Evolutionary conservation across 2,329 filamentous ascomycete species (phyloP).

Genomic region (Exophiala alcalophila): DNA sequence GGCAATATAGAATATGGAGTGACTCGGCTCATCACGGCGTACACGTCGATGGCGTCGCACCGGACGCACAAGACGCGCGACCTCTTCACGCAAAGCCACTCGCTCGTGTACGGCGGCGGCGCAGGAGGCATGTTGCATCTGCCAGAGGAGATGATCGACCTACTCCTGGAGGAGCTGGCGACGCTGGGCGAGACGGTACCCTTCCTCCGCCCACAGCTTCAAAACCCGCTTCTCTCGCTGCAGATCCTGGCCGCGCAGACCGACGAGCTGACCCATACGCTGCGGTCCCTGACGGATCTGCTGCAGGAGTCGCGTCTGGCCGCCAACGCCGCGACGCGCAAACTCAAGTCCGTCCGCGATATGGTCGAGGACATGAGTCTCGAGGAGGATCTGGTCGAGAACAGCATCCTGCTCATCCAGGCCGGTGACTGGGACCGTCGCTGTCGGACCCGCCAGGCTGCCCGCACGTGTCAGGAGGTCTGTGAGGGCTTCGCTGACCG

Average conservation of each 20-base stretch:
- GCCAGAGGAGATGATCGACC: conserved; percentile 54
- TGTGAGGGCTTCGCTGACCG: conserved; percentile 76
- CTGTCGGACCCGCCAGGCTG: conserved; percentile 74
- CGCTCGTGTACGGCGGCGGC: conserved; percentile 48
- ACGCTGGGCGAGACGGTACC: conserved; percentile 53
- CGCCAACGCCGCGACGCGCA: conserved; percentile 73
- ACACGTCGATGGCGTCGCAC: conserved; percentile 58
- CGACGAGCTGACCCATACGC: conserved; percentile 69
- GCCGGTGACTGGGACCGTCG: conserved; percentile 79
- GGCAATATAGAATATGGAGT: conserved; percentile 56
- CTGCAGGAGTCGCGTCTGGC: conserved; percentile 92
- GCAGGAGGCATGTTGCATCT: conserved; percentile 41
- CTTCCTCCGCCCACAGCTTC: conserved; percentile 39
- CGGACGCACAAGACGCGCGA: conserved; percentile 60
- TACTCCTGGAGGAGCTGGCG: conserved; percentile 56
- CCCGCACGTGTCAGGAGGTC: conserved; percentile 78
- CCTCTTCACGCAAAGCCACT: conserved; percentile 57
- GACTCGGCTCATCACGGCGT: conserved; percentile 56
- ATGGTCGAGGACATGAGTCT: conserved; percentile 79
- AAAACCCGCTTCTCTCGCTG: conserved; percentile 62
- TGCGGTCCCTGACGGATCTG: conserved; percentile 84
- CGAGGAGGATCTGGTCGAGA: conserved; percentile 77
- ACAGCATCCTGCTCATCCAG: conserved; percentile 77
- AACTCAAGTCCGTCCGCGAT: conserved; percentile 77
- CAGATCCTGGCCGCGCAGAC: conserved; percentile 68